Evolutionary conservation across 306 rosid genomes (phyloP), one percentile per base, ranked within the genome.

Genomic region (Begonia loranthoides): DNA sequence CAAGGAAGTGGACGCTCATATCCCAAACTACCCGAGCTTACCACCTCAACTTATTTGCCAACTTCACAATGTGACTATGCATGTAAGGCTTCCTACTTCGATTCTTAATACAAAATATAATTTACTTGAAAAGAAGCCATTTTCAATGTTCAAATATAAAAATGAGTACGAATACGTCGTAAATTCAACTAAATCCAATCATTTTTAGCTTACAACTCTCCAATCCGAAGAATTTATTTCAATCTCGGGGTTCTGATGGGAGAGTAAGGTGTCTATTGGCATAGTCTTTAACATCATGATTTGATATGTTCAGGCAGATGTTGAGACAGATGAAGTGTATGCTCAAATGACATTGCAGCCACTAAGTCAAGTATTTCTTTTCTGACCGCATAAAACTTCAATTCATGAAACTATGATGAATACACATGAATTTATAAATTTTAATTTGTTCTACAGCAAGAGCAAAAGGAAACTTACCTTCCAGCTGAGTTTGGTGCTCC

Each of bases 261-360:
- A 28, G 9, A 59, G 41, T 43, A 13, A 40, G 41, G 45, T 60
- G 41, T 16, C 28, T 0, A 9, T 63, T n/a, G 53, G 47, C 55
- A 49, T 17, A 62, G 55, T 54, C 47, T 44, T 55, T 41, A 61
- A 36, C 12, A 9, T 56, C 45, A 41, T 40, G 49, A 45, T 22
- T 70, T 63, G 51, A 59, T 10, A 66, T 53, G 67, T 70, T 68
- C 85, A 89, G 97, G 97, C 95, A 47, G 97, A 89, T 74, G 71
- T 66, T 15, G 97, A 89, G 73, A 85, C 97, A 0, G 95, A 77
- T 64, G 83, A 89, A 76, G 97, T 89, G 48, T 89, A 89, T 9
- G 97, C 95, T 0, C 97, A 89, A 64, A 89, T 89, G 97, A 89
- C 97, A 50, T 70, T 89, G 77, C 97, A 89, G 51, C 97, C 97